Evolutionary conservation across 2,329 filamentous ascomycete species (phyloP).

Genomic region (Botrytis sinoallii): DNA sequence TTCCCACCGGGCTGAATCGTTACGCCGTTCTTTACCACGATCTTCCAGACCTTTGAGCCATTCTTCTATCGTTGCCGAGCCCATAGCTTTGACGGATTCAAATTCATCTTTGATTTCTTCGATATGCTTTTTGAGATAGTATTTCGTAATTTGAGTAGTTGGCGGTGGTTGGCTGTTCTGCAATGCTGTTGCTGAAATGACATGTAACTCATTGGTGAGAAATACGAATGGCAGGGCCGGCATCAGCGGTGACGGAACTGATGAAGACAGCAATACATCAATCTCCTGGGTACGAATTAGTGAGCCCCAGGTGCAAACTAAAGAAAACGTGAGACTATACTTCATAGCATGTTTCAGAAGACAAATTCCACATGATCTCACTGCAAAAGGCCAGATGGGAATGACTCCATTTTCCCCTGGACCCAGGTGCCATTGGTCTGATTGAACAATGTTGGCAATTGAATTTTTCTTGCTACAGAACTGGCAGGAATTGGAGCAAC

Average conservation of each 20-base stretch:
- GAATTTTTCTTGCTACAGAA: constrained; percentile 54
- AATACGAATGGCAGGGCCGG: constrained; percentile 69
- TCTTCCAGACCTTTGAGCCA: constrained; percentile 73
- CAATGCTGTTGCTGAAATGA: constrained; percentile 55
- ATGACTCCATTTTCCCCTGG: constrained; percentile 60
- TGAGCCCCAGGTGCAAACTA: constrained; percentile 18
- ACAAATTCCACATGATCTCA: constrained; percentile 65
- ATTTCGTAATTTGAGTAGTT: constrained; percentile 57
- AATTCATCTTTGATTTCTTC: constrained; percentile 61
- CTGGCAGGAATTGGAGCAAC: constrained; percentile 62
- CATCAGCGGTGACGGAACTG: constrained; percentile 58
- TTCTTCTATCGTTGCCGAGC: constrained; percentile 67
- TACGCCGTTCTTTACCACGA: constrained; percentile 58
- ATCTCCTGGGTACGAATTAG: constrained; percentile 57
- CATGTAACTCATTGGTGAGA: constrained; percentile 58
- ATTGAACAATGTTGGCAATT: constrained; percentile 32
- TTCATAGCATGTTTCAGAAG: constrained; percentile 59
- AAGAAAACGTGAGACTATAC: constrained; percentile 46
- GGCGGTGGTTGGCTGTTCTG: constrained; percentile 49
- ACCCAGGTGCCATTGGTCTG: constrained; percentile 55
- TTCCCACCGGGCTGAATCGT: constrained; percentile 68
- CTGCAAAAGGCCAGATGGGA: constrained; percentile 68
- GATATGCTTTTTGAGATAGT: constrained; percentile 62
- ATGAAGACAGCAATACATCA: constrained; percentile 62
- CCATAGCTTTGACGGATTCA: constrained; percentile 60